Evolutionary conservation across 2,329 filamentous ascomycete species (phyloP).

Genomic region (Neofusicoccum umdonicola): DNA sequence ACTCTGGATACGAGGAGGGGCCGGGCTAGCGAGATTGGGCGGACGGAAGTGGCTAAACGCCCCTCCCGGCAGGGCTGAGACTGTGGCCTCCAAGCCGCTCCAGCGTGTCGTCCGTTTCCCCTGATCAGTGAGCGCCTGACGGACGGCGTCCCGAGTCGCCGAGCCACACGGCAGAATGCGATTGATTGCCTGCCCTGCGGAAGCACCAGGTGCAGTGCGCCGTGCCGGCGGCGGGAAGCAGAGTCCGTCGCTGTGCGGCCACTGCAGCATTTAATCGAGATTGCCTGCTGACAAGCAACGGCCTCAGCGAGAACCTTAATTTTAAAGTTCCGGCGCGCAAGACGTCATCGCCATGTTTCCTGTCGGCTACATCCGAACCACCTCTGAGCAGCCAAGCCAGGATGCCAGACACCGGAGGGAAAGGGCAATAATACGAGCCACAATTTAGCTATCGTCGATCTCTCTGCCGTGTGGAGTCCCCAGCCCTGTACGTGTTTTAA

Average conservation of each 20-base stretch:
- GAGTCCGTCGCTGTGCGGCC: neutral
- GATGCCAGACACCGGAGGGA: no score
- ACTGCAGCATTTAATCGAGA: neutral
- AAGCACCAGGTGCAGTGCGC: neutral
- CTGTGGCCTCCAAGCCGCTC: neutral
- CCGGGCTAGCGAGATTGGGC: neutral
- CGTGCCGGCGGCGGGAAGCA: neutral
- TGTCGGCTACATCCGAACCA: neutral
- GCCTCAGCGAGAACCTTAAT: neutral
- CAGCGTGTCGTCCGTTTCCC: no score
- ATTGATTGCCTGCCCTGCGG: neutral
- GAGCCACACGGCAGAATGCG: no score
- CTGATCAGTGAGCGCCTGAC: neutral
- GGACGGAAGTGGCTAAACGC: conserved; percentile 8
- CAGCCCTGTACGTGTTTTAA: neutral
- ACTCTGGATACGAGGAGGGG: neutral
- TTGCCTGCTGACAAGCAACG: neutral
- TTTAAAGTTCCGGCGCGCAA: neutral
- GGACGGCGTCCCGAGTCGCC: neutral
- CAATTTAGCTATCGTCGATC: neutral
- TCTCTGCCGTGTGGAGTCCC: neutral
- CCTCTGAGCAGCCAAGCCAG: neutral
- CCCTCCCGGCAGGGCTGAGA: conserved; percentile 1
- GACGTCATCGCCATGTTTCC: neutral
- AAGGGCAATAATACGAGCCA: neutral